These are phyloP conservation scores for Suillus alpinus DNA, from an alignment of 768 basidiomycete genomes.

Conservation along the genomic window DNA sequence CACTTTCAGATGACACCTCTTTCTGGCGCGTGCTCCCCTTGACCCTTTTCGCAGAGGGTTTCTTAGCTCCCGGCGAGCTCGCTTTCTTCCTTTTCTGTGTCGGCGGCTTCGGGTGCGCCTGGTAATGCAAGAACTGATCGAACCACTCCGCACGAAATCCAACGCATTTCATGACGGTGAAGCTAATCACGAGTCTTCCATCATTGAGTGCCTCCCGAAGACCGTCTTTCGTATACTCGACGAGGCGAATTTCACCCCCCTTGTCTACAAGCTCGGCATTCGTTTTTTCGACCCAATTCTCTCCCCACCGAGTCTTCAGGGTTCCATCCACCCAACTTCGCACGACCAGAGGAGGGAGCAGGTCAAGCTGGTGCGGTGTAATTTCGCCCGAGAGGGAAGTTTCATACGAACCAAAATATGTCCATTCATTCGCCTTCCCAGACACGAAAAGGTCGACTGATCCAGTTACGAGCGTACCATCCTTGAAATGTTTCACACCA, in stretches of 20 bases:
- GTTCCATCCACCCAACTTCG: conserved; percentile 12
- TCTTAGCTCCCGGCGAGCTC: neutral
- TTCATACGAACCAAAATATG: conserved; percentile 10
- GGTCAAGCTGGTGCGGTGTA: conserved; percentile 10
- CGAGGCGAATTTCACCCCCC: neutral
- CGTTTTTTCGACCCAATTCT: neutral
- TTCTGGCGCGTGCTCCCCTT: neutral
- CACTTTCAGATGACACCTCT: conserved; percentile 1
- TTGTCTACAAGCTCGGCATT: conserved; percentile 3
- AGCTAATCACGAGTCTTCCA: conserved; percentile 15
- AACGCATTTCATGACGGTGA: conserved; percentile 19
- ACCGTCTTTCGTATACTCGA: conserved; percentile 4
- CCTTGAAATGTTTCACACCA: neutral
- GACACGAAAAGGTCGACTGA: conserved; percentile 17
- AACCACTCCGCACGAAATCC: conserved; percentile 19
- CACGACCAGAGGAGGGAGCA: conserved; percentile 8
- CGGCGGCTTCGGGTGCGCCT: conserved; percentile 12
- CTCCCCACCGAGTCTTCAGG: conserved; percentile 4
- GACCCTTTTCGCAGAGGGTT: neutral
- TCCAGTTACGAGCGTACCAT: conserved; percentile 1
- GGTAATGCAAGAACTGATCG: conserved; percentile 12
- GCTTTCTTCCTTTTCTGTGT: neutral
- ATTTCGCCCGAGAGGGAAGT: conserved; percentile 13
- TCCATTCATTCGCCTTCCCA: conserved; percentile 7
- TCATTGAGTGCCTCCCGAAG: conserved; percentile 13